phyloP scores from a whole-genome alignment of 257 asterid genomes.

The Ophiorrhiza pumila region DNA sequence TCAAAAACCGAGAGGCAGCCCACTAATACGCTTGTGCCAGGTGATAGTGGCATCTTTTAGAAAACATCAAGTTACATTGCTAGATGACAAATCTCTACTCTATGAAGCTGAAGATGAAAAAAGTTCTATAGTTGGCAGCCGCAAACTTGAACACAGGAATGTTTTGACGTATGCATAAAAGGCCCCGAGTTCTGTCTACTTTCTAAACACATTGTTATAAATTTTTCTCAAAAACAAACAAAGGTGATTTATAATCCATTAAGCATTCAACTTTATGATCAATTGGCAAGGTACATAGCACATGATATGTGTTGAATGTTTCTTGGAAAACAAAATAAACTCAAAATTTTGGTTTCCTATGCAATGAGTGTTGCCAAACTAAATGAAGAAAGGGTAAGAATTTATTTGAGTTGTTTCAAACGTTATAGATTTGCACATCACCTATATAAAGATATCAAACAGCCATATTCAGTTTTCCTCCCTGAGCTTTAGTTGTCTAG shows the following conservation, averaged over 20 bases:
- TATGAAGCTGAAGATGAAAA: constrained; percentile 21
- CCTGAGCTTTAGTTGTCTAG: too few relatives aligned
- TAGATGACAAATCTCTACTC: constrained; percentile 19
- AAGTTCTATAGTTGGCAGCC: constrained; percentile 30
- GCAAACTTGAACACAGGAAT: constrained; percentile 32
- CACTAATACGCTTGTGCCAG: constrained; percentile 29
- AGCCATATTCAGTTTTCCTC: too few relatives aligned
- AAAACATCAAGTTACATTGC: constrained; percentile 20
- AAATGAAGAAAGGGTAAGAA: too few relatives aligned
- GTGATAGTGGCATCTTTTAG: constrained; percentile 30
- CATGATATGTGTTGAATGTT: neutral
- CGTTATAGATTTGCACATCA: neutral
- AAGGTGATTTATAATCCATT: neutral
- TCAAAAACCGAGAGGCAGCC: too few relatives aligned
- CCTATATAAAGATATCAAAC: neutral
- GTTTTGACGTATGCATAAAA: constrained; percentile 20
- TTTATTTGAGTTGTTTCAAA: neutral
- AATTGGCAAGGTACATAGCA: neutral
- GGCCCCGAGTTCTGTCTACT: neutral
- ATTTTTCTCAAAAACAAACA: neutral
- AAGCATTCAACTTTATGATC: neutral
- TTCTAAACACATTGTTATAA: neutral
- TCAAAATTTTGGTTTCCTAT: too few relatives aligned
- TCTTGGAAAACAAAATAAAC: neutral
- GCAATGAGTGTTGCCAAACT: too few relatives aligned